phyloP scores from a whole-genome alignment of 306 rosid species.

The Castanospermum australe region DNA sequence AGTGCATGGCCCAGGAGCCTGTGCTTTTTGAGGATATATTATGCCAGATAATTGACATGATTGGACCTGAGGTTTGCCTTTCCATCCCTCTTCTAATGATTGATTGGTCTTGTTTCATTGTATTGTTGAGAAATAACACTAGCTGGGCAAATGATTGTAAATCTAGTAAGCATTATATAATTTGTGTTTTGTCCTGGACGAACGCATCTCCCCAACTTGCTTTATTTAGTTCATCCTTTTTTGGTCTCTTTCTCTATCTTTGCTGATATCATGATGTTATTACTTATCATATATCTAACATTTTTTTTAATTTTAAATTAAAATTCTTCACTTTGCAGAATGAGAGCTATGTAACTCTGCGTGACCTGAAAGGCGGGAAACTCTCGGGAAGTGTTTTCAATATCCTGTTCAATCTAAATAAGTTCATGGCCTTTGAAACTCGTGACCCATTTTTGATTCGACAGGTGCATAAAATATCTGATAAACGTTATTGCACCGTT shows the following conservation, averaged over 20 bases:
- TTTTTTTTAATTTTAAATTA: not conserved
- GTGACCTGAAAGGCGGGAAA: conserved; percentile 86
- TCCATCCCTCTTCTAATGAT: conserved; percentile 20
- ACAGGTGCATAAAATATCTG: conserved; percentile 63
- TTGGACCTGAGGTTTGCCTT: conserved; percentile 83
- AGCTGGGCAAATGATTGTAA: conserved; percentile 10
- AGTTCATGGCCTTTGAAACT: conserved; percentile 98
- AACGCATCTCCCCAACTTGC: not conserved
- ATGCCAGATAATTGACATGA: conserved; percentile 97
- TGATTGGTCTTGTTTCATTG: conserved; percentile 21
- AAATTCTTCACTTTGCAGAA: conserved; percentile 54
- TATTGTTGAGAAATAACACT: conserved; percentile 5
- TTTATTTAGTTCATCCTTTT: conserved; percentile 8
- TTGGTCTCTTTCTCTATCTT: not conserved
- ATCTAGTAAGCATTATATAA: not conserved
- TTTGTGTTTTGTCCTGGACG: not conserved
- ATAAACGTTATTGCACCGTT: not conserved
- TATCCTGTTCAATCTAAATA: conserved; percentile 94
- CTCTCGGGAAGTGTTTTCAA: conserved; percentile 97
- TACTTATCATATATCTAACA: not conserved
- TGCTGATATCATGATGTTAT: conserved; percentile 10
- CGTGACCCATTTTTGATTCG: conserved; percentile 99
- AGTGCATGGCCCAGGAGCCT: conserved; percentile 99
- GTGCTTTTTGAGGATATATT: conserved; percentile 98
- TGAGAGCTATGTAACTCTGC: conserved; percentile 72